Conservation (phyloP, 2,329 filamentous ascomycete genomes). For the Aureobasidium leucospermi region DNA sequence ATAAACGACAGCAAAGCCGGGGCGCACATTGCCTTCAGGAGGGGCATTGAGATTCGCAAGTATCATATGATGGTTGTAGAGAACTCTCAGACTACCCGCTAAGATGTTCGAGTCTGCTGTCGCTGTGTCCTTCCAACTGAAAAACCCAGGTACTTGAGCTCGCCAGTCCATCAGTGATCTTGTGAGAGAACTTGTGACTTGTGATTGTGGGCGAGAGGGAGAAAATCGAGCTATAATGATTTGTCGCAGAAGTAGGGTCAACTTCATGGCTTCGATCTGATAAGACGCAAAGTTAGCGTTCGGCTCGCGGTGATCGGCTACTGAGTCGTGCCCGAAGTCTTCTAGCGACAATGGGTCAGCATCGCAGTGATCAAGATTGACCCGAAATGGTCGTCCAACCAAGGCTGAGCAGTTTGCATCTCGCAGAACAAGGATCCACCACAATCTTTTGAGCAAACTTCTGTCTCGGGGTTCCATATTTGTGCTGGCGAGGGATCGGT, state of each 20-base stretch:
- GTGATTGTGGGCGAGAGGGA: neutral
- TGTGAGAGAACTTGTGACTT: neutral
- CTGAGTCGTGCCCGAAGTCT: conserved; percentile 14
- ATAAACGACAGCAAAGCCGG: neutral
- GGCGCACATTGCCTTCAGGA: neutral
- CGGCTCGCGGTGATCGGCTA: no score
- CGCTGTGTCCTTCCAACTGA: neutral
- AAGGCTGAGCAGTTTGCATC: conserved; percentile 18
- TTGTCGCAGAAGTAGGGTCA: conserved; percentile 18
- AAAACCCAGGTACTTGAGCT: neutral
- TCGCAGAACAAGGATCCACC: conserved; percentile 20
- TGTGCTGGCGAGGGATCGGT: conserved; percentile 15
- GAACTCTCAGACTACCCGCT: neutral
- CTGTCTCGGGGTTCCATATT: conserved; percentile 17
- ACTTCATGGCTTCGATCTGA: conserved; percentile 18
- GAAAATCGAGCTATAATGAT: conserved; percentile 10
- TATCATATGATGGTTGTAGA: conserved; percentile 15
- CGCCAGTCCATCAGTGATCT: neutral
- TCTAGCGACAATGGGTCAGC: conserved; percentile 16
- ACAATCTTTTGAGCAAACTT: conserved; percentile 18
- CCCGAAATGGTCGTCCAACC: conserved; percentile 19
- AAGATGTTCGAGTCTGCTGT: conserved; percentile 1
- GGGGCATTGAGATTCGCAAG: conserved; percentile 7
- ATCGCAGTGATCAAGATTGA: conserved; percentile 19
- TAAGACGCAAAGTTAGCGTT: conserved; percentile 12